Conservation (phyloP, 1,139 yeast genomes). For the Debaryomyces fabryi region DNA sequence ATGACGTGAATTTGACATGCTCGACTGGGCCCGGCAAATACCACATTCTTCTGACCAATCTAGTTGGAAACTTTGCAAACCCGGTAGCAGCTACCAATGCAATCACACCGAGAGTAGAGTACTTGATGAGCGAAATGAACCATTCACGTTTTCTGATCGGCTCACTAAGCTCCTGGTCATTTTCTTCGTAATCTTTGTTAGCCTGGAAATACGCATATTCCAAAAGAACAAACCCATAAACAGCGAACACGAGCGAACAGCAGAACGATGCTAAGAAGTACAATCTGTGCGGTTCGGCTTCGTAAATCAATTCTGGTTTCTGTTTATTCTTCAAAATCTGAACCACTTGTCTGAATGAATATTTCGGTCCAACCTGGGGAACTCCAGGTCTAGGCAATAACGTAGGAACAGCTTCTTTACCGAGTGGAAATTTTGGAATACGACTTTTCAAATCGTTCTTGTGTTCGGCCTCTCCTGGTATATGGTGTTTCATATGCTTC, state of each 20-base stretch:
- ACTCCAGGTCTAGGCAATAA: conserved; percentile 73
- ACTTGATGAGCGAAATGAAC: conserved; percentile 31
- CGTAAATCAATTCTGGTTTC: conserved; percentile 76
- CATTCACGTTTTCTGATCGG: conserved; percentile 42
- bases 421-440: conserved; percentile 66
- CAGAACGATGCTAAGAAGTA: conserved; percentile 74
- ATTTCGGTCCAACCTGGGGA: conserved; percentile 63
- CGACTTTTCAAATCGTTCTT: conserved; percentile 52
- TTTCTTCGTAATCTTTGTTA: conserved; percentile 58
- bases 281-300: conserved; percentile 79
- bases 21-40: conserved; percentile 63
- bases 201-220: conserved; percentile 65
- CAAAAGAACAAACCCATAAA: conserved; percentile 64
- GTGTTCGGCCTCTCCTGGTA: conserved; percentile 63
- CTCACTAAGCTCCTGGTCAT: conserved; percentile 47
- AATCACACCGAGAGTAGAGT: conserved; percentile 40
- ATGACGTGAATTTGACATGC: conserved; percentile 66
- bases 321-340: conserved; percentile 57
- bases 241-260: conserved; percentile 65
- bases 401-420: conserved; percentile 67
- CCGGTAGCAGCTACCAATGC: conserved; percentile 46
- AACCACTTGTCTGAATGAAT: conserved; percentile 65
- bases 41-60: conserved; percentile 76
- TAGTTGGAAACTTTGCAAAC: conserved; percentile 59
- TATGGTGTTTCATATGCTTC: conserved; percentile 50